phyloP scores from a whole-genome alignment of 192 early-diverging fungal species.

The Geosiphon pyriformis region DNA sequence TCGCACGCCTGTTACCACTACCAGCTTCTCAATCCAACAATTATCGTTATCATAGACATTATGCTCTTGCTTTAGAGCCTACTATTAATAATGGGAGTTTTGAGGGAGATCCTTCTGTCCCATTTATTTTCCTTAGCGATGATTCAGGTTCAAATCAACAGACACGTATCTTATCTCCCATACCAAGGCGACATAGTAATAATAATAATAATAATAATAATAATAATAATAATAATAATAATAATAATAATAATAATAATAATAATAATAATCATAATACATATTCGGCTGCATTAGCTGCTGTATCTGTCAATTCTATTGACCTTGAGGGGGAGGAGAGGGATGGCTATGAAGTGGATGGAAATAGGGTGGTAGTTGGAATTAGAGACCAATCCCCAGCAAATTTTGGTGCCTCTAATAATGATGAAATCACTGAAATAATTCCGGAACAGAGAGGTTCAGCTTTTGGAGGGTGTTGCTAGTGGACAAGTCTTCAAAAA shows the following conservation, averaged over 20 bases:
- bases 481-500: too few species aligned
- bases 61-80: neutral
- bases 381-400: neutral
- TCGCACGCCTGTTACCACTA: neutral
- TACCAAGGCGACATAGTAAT: conserved; percentile 8
- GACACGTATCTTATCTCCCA: conserved; percentile 16
- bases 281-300: neutral
- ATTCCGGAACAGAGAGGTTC: conserved; percentile 10
- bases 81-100: neutral
- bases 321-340: neutral
- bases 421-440: neutral
- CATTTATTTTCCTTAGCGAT: neutral
- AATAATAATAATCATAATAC: too few species aligned
- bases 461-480: conserved; percentile 12
- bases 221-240: too few species aligned
- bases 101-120: neutral
- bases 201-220: too few species aligned
- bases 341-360: neutral
- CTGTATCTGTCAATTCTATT: neutral
- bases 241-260: too few species aligned
- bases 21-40: neutral
- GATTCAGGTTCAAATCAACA: neutral
- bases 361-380: neutral
- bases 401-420: neutral
- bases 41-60: neutral